Percentiles rank a stretch among this genome's conserved stretches.
Conservation (phyloP, 805 yeast genomes). For the Ogataea parapolymorpha region DNA sequence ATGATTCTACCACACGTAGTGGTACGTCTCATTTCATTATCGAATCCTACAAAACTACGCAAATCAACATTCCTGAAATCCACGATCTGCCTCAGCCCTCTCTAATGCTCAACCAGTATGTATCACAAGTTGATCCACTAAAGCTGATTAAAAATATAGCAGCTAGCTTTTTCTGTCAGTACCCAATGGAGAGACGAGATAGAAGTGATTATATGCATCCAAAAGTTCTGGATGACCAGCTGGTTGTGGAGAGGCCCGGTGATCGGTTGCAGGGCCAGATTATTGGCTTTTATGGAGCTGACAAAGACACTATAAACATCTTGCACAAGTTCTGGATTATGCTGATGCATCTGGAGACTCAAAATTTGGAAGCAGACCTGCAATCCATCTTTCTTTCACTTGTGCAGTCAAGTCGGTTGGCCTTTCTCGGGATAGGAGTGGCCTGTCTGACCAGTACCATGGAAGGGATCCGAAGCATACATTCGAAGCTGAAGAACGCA, state of each 20-base stretch:
- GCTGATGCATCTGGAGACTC: not conserved
- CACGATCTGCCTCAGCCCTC: not conserved
- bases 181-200: not conserved
- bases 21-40: not conserved
- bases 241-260: not conserved
- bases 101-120: not conserved
- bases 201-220: not conserved
- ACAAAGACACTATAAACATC: not conserved
- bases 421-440: not conserved
- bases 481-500: not conserved
- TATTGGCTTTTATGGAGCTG: not conserved
- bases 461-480: not conserved
- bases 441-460: not conserved
- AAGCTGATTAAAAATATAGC: not conserved
- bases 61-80: not conserved
- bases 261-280: not conserved
- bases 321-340: not conserved
- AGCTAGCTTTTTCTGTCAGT: not conserved
- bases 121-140: not conserved
- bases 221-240: not conserved
- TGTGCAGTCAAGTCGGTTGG: not conserved
- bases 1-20: slow-evolving; percentile 1
- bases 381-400: not conserved
- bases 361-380: not conserved
- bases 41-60: not conserved